These are phyloP conservation scores for Monilinia laxa DNA, from an alignment of 2,329 filamentous ascomycete species.

Conservation along the genomic window DNA sequence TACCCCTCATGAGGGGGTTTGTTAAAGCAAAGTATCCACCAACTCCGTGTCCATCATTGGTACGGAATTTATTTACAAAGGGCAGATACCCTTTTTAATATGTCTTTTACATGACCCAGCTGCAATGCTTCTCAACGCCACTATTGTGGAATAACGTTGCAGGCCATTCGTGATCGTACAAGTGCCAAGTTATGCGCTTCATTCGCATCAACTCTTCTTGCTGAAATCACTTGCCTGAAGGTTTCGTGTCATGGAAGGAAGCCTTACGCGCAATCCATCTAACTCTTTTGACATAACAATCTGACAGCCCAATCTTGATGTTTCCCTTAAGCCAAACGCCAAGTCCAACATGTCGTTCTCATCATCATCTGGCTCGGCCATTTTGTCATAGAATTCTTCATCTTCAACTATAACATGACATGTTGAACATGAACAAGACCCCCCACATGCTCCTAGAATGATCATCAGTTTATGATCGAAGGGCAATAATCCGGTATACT, in stretches of 20 bases:
- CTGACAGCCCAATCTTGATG: conserved; percentile 50
- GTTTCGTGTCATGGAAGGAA: conserved; percentile 94
- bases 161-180: conserved; percentile 5
- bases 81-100: conserved; percentile 31
- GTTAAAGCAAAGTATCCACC: conserved; percentile 26
- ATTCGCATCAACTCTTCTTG: conserved; percentile 39
- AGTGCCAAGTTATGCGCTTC: not conserved
- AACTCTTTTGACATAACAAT: conserved; percentile 88
- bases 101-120: conserved; percentile 17
- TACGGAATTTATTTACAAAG: conserved; percentile 32
- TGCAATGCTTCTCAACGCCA: conserved; percentile 10
- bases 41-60: conserved; percentile 20
- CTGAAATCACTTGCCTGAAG: conserved; percentile 91
- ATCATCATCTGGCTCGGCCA: conserved; percentile 60
- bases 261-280: conserved; percentile 78
- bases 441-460: conserved; percentile 75
- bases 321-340: conserved; percentile 73
- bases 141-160: not conserved
- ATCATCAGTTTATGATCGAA: conserved; percentile 18
- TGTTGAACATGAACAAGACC: conserved; percentile 72
- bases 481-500: conserved; percentile 26
- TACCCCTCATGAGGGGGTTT: conserved; percentile 24
- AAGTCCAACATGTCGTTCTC: conserved; percentile 74
- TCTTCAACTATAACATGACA: conserved; percentile 71
- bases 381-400: conserved; percentile 61